A percentile compares a stretch with the other conserved stretches of the same genome.
Evolutionary conservation across 1,139 yeast species (phyloP).

Genomic region (Lodderomyces orthopsilosis): DNA sequence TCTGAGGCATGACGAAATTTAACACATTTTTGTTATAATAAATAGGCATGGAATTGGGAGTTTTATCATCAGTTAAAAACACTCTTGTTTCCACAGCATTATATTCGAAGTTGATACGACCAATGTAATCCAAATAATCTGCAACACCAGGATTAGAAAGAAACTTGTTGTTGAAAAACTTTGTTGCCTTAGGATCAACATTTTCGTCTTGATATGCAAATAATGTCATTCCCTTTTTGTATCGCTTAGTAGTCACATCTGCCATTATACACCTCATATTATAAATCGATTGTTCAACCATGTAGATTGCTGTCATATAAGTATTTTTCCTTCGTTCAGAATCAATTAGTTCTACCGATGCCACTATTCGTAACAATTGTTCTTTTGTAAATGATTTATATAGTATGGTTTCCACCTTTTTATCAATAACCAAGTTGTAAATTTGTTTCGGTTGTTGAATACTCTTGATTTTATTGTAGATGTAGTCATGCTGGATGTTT

Average conservation of each 20-base stretch:
- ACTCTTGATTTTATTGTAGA: constrained; percentile 33
- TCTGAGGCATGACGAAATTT: constrained; percentile 57
- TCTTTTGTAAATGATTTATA: constrained; percentile 37
- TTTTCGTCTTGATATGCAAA: constrained; percentile 28
- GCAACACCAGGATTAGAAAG: constrained; percentile 30
- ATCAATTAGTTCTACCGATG: constrained; percentile 41
- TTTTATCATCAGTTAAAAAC: constrained; percentile 34
- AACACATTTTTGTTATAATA: constrained; percentile 69
- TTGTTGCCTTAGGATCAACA: constrained; percentile 22
- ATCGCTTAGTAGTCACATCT: constrained; percentile 38
- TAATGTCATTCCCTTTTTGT: constrained; percentile 38
- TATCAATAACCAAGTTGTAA: constrained; percentile 40
- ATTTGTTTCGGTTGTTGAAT: constrained; percentile 34
- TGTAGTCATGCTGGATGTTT: constrained; percentile 34
- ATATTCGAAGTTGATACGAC: constrained; percentile 27
- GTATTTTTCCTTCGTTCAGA: constrained; percentile 34
- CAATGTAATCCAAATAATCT: constrained; percentile 29
- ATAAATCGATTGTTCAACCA: constrained; percentile 36
- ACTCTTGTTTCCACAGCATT: constrained; percentile 40
- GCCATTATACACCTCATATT: constrained; percentile 43
- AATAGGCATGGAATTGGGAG: constrained; percentile 64
- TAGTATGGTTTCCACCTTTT: constrained; percentile 33
- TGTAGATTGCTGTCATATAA: constrained; percentile 42
- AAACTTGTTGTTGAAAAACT: constrained; percentile 29
- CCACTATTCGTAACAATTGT: constrained; percentile 38